These are phyloP conservation scores for Fusarium irregulare DNA, from an alignment of 2,329 filamentous ascomycete species.

Conservation along the genomic window DNA sequence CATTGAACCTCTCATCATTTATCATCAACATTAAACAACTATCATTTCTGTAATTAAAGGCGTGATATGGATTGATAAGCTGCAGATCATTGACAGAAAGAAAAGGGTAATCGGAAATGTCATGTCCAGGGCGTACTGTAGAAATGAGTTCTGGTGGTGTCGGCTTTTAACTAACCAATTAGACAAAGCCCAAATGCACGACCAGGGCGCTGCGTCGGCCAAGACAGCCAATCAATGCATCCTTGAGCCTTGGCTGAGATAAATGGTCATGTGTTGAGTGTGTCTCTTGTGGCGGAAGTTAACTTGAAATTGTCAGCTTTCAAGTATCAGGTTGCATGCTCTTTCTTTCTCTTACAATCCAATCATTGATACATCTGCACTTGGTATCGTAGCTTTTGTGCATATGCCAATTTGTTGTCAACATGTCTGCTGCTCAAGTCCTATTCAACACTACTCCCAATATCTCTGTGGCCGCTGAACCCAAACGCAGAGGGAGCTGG, in stretches of 20 bases:
- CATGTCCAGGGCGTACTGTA: conserved; percentile 14
- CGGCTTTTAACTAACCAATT: conserved; percentile 30
- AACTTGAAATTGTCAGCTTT: conserved; percentile 20
- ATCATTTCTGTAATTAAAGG: neutral
- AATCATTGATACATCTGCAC: too few species aligned
- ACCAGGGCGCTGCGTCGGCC: conserved; percentile 18
- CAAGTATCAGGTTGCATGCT: conserved; percentile 13
- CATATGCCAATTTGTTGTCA: neutral
- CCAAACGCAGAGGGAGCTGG: conserved; percentile 31
- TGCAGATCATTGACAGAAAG: neutral
- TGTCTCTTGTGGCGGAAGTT: conserved; percentile 28
- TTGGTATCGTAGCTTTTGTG: too few species aligned
- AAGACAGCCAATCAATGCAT: conserved; percentile 11
- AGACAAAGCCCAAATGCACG: neutral
- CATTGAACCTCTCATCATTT: neutral
- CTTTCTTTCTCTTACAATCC: neutral
- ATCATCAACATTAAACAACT: neutral
- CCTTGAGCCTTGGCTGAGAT: conserved; percentile 24
- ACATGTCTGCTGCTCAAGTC: conserved; percentile 15
- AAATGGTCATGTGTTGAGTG: conserved; percentile 30
- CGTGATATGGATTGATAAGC: conserved; percentile 3
- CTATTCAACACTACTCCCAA: conserved; percentile 6
- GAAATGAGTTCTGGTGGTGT: conserved; percentile 3
- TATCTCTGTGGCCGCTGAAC: neutral
- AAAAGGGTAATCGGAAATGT: neutral